Base-by-base conservation (phyloP, 352 stramenopile species). In the Phytophthora colocasiae region DNA sequence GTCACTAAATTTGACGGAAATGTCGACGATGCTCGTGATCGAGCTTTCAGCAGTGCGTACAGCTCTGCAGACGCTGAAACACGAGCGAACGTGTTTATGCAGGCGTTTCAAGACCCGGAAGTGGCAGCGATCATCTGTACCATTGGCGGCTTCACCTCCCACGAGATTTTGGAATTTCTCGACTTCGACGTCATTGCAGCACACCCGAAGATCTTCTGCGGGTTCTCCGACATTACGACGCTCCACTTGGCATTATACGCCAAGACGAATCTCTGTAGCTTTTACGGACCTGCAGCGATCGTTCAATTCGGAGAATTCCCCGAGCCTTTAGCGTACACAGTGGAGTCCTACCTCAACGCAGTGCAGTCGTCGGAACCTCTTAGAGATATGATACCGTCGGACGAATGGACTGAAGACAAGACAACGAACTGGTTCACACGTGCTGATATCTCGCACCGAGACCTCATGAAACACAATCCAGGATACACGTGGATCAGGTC, bases 291-390 rank as follows among this genome's bases (percentile, higher is more conserved):
- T 9, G 83, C 74, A 4, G 80, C 77, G 8, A 29, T 91, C 11
- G 68, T 64, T 36, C 78, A 89, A 32, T 90, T 90, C n/a, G 80
- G 79, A 14, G 79, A 87, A 41, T 91, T 89, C 47, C 78, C 78
- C 3, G 15, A n/a, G 44, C 72, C 79, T 7, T 46, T 87, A 29
- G 8, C 44, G 39, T 91, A 84, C 62, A 87, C 80, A 12, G 73
- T 82, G 44, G 39, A 65, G 9, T 46, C 73, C 14, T 91, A 87
- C 34, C 77, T 52, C 46, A 73, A 57, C 14, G 72, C 74, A 5
- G 45, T 83, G 12, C 38, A 63, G 27, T 63, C 46, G 3, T n/a
- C 45, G 3, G 7, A 75, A 17, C 67, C 78, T 4, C 58, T 87
- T 14, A 76, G 80, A 0, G 24, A 53, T 0, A 52, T 90, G 29